These are phyloP conservation scores for Ilex asprella DNA, from an alignment of 257 asterid genomes.

Conservation along the genomic window DNA sequence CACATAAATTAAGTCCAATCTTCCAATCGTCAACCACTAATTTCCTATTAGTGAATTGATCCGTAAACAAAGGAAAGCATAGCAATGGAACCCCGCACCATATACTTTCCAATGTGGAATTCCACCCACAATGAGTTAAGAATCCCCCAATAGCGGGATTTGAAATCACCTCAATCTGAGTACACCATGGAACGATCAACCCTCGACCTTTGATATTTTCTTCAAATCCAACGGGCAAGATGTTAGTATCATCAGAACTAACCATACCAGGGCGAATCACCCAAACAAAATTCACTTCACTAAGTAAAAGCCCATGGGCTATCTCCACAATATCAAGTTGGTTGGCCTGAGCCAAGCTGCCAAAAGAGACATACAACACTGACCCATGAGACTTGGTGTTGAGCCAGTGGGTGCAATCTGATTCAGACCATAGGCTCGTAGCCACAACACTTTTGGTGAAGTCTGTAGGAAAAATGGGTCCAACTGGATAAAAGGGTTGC, in stretches of 20 bases:
- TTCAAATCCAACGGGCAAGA: conserved; percentile 27
- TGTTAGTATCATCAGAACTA: conserved; percentile 22
- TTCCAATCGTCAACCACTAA: conserved; percentile 54
- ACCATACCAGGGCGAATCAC: conserved; percentile 48
- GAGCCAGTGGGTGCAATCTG: conserved; percentile 51
- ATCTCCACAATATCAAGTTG: conserved; percentile 36
- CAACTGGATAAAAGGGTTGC: conserved; percentile 53
- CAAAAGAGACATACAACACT: conserved; percentile 55
- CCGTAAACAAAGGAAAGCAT: conserved; percentile 39
- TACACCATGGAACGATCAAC: conserved; percentile 40
- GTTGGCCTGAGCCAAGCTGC: conserved; percentile 43
- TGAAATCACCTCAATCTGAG: conserved; percentile 22
- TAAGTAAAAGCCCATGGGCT: conserved; percentile 45
- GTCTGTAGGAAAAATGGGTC: conserved; percentile 40
- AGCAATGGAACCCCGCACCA: conserved; percentile 46
- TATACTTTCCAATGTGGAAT: conserved; percentile 38
- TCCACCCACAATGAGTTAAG: conserved; percentile 55
- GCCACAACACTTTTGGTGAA: conserved; percentile 18
- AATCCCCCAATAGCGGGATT: conserved; percentile 35
- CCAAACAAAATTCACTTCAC: conserved; percentile 59
- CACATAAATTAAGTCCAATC: conserved; percentile 45
- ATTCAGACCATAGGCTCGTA: conserved; percentile 47
- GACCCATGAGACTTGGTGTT: conserved; percentile 42
- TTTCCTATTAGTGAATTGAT: conserved; percentile 43
- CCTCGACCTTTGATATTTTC: conserved; percentile 22